phyloP scores from a whole-genome alignment of 2,329 filamentous ascomycete species.

The Magnaporthiopsis rhizophila region DNA sequence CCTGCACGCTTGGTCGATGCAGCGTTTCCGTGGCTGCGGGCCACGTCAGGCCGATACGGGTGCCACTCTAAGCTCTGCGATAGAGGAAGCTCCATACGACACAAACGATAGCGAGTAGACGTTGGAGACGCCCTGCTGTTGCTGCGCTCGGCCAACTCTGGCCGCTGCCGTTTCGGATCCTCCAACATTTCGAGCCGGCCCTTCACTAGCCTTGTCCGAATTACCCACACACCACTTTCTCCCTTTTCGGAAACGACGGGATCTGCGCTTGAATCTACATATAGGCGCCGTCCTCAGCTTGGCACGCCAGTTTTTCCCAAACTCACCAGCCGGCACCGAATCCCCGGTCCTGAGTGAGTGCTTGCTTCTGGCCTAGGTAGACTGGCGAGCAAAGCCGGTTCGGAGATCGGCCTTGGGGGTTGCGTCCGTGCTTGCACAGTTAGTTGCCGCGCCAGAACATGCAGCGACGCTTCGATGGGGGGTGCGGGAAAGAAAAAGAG shows the following conservation, averaged over 20 bases:
- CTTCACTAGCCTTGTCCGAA: neutral
- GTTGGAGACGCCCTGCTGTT: neutral
- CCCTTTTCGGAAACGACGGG: neutral
- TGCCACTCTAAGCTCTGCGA: neutral
- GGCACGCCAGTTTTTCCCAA: neutral
- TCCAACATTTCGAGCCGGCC: neutral
- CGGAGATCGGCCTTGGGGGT: neutral
- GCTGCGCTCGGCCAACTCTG: neutral
- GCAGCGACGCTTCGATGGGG: neutral
- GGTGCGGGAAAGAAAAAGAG: neutral
- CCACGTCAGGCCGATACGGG: neutral
- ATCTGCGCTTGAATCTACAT: neutral
- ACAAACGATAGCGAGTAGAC: neutral
- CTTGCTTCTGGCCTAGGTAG: too few relatives aligned
- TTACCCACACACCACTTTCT: neutral
- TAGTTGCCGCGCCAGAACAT: neutral
- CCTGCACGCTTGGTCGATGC: neutral
- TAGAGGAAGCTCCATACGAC: neutral
- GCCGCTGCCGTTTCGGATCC: neutral
- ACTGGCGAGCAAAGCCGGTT: neutral
- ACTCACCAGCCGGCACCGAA: neutral
- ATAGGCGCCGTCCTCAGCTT: neutral
- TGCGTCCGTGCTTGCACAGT: neutral
- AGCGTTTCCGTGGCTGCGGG: neutral
- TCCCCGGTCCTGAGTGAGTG: neutral